Base-by-base conservation (phyloP, 768 basidiomycete genomes). In the Royoungia palumana region DNA sequence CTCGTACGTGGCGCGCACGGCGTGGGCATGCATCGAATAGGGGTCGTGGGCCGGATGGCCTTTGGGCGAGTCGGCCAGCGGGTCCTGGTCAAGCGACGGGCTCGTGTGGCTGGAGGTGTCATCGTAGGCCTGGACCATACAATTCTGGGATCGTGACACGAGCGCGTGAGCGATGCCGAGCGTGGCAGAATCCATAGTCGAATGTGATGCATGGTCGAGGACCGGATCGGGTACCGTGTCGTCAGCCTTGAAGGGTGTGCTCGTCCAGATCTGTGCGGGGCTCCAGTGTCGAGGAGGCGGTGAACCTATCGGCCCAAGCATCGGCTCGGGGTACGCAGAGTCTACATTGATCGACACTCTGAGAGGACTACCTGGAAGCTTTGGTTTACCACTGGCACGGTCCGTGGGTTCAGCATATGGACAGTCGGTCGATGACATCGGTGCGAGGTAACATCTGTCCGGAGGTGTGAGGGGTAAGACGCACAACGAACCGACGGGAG, bases 381-480 rank as follows among this genome's bases (percentile, higher is more conserved):
- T 61, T 13, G 35, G 42, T 25, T 53, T 59, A 10, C 27, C 17
- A 3, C 40, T 5, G 21, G 12, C 5, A 19, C 35, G 28, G 40
- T 36, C 11, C 54, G 63, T 63, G 9, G 60, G 41, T 40, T 64
- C 55, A 19, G 46, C 4, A 24, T 64, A 64, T 5, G 58, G 60
- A 35, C 47, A 62, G 32, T 65, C 63, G 39, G 53, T 41, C 11
- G 62, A 48, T 5, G 57, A 43, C 1, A 56, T 20, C 10, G 56
- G 56, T 0, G 49, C 51, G 39, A 63, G 52, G 49, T 57, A 57
- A 11, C 55, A 65, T 32, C 45, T 54, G 39, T 61, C 59, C 1
- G 62, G 62, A 0, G 62, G 62, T 9, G 62, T 62, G 34, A 64
- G 62, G 11, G 59, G 62, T 30, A 50, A 12, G 13, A 50, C 21